Percentiles rank a stretch among this genome's conserved stretches.
Conservation (phyloP, 2,329 filamentous ascomycete genomes). For the Alternaria novae-zelandiae region DNA sequence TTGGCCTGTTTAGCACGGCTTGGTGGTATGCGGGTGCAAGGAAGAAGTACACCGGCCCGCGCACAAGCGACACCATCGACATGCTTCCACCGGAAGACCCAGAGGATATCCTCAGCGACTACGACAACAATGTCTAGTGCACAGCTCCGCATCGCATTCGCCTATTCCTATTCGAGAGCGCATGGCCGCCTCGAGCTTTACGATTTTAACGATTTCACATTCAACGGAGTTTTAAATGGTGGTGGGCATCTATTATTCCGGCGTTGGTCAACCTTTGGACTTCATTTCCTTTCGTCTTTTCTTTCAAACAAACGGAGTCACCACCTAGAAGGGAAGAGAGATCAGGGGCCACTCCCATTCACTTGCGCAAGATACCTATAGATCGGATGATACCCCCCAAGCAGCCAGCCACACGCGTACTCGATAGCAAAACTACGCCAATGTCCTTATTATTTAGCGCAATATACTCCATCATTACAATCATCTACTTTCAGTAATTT, state of each 20-base stretch:
- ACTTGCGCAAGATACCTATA: constrained; percentile 10
- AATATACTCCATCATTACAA: neutral
- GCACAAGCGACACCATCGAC: constrained; percentile 60
- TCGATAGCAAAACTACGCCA: neutral
- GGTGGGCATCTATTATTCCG: neutral
- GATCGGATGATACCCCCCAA: constrained; percentile 20
- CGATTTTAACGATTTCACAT: constrained; percentile 2
- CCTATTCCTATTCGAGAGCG: neutral
- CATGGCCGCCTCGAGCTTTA: neutral
- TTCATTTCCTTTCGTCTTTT: neutral
- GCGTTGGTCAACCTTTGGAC: neutral
- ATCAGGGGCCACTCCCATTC: neutral
- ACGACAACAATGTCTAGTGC: constrained; percentile 33
- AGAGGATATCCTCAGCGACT: constrained; percentile 47
- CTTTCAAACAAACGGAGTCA: neutral
- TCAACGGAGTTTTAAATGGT: neutral
- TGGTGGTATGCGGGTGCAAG: constrained; percentile 55
- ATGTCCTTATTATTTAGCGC: neutral
- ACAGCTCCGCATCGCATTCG: neutral
- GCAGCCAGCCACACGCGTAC: neutral
- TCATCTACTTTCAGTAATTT: neutral
- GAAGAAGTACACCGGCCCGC: constrained; percentile 64
- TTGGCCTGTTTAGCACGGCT: constrained; percentile 55
- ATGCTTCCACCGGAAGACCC: constrained; percentile 51
- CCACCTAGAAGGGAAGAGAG: neutral